phyloP scores from a whole-genome alignment of 805 yeast genomes.

The Wickerhamomyces silvicola region DNA sequence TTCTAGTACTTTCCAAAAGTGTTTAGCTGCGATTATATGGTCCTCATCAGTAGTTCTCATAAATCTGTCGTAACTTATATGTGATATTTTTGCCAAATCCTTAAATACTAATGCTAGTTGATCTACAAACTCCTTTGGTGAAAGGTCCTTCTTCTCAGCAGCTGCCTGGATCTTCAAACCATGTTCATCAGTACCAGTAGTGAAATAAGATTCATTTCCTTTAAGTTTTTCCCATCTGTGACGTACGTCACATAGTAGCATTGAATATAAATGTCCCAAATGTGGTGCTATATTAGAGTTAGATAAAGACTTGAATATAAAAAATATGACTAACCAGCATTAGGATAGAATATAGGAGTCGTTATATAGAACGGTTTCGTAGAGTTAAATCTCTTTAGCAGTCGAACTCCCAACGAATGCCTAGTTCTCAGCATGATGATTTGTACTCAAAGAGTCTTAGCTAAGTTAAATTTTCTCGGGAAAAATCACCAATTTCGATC shows the following conservation, averaged over 20 bases:
- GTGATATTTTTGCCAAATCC: constrained; percentile 49
- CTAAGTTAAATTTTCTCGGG: too few species aligned
- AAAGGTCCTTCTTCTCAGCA: constrained; percentile 46
- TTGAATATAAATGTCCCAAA: constrained; percentile 85
- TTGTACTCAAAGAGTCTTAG: too few species aligned
- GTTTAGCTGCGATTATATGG: constrained; percentile 57
- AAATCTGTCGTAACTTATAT: constrained; percentile 64
- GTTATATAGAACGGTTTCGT: constrained; percentile 45
- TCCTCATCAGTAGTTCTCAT: constrained; percentile 87
- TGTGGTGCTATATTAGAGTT: constrained; percentile 52
- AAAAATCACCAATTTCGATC: too few species aligned
- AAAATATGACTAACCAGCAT: constrained; percentile 45
- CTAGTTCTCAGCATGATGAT: not conserved
- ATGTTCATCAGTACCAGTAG: constrained; percentile 97
- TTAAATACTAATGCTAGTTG: constrained; percentile 57
- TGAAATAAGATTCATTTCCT: constrained; percentile 42
- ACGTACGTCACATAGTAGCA: constrained; percentile 75
- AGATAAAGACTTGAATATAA: not conserved
- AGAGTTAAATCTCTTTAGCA: constrained; percentile 2
- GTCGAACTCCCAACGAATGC: not conserved
- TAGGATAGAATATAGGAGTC: constrained; percentile 94
- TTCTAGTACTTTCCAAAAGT: constrained; percentile 61
- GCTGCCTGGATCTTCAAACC: constrained; percentile 91
- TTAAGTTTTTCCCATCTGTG: constrained; percentile 61
- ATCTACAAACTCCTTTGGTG: constrained; percentile 71